Evolutionary conservation across 2,329 filamentous ascomycete genomes (phyloP), one percentile per base, ranked within the genome.

Genomic region (Ophiostoma himal-ulmi): DNA sequence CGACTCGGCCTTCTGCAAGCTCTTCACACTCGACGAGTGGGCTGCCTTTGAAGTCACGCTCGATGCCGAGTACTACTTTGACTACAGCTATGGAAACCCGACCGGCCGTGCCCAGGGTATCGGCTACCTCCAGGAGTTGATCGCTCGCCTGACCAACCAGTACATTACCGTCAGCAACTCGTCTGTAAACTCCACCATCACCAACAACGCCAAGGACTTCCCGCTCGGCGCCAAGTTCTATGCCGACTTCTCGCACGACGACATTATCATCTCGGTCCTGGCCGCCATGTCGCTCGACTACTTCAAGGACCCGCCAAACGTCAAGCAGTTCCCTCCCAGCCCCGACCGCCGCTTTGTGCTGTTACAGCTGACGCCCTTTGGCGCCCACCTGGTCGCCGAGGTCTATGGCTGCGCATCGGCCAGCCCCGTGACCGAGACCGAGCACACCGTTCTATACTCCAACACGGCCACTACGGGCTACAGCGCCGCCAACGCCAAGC

Each of bases 11-110:
- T 86, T 86, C 76, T 86, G 85, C 77, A 73, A 75, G 26, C 79
- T 86, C 36, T 86, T 87, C 77, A 86, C 84, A 0, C 78, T 99
- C 64, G 80, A 84, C 67, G 85, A 87, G 75, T 87, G 84, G 85
- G 76, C 79, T 26, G 83, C 82, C 22, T 87, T 84, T 74, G 84
- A 85, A 70, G 82, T 83, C 72, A 82, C 81, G 3, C 76, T 86
- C 11, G 85, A 87, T 73, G 80, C 85, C 48, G 81, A 83, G 69
- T 87, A 83, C 78, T 81, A 79, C 76, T 82, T 79, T 72, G 81
- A 83, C 73, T 83, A 81, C 71, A 77, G 76, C 13, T 83, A 76
- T 71, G 83, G 83, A 39, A 82, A 82, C 14, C 83, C 84, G 1
- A 84, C 80, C 0, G 83, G 82, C 36, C 82, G 83, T 26, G 82